Base-by-base conservation (phyloP, 2,329 filamentous ascomycete genomes). In the Microdochium trichocladiopsis region DNA sequence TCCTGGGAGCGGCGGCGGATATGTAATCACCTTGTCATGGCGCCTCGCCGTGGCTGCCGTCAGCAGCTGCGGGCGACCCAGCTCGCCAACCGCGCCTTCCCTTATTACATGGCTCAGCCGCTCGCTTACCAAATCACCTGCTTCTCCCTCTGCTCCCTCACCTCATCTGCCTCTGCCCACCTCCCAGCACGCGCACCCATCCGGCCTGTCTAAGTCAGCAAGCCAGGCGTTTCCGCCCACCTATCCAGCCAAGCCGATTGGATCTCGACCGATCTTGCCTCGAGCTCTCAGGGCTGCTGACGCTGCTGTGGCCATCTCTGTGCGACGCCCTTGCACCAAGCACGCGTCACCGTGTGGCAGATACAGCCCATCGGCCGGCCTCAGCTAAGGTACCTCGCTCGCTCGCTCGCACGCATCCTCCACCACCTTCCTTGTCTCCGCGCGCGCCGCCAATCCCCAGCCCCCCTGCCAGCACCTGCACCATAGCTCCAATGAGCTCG, bases 91-190 rank as follows among this genome's bases (percentile, higher is more conserved):
- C 10, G 5, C 11, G n/a, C 8, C 36, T 12, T 6, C 41, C 41
- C 41, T 45, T 45, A 45, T 45, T 45, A 45, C 41, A 22, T 22
- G 21, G 41, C 41, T 45, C 41, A 12, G 41, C 41, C 18, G 16
- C 41, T 45, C 41, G 41, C 41, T 45, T 45, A 45, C 41, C 41
- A 45, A 45, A 45, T 45, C 41, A 45, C 41, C 22, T 45, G 41
- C 41, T 18, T 23, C n/a, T 23, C 21, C 41, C 18, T 18, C 18
- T 8, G 5, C 12, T 45, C 41, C 21, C 11, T 18, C 12, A 22
- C 41, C 41, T 18, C 41, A 16, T 16, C 11, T 16, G n/a, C 36
- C 36, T 6, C 36, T 6, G 11, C 36, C 11, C 10, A 11, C n/a
- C 10, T 8, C 28, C 8, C 14, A 8, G 28, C 28, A 8, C 28